Evolutionary conservation across 768 basidiomycete genomes (phyloP), one percentile per base, ranked within the genome.

Genomic region (Collybiopsis confluens): DNA sequence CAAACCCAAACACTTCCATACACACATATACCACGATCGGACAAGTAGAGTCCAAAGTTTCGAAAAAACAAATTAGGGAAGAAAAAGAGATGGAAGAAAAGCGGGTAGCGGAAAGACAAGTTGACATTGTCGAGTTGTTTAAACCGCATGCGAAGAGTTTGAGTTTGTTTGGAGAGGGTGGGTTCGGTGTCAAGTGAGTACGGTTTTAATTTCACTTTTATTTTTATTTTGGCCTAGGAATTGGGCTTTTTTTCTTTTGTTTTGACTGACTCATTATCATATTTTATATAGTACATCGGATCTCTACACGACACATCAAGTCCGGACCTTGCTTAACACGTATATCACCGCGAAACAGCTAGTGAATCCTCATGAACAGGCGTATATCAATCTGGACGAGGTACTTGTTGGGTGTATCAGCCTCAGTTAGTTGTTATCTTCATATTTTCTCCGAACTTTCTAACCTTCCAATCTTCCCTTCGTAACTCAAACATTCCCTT

Each of bases 51-150:
- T 65, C 73, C 4, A 85, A 74, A 64, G 81, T 76, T 33, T 83
- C 82, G 55, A 85, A 80, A 60, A 83, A 74, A 41, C 82, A 79
- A 13, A 74, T 74, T 43, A 68, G 74, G 52, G 82, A 83, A 49
- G 80, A 77, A 42, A 77, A 77, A 45, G 77, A 72, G 54, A 73
- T 72, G 54, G 79, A 71, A 56, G 68, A 62, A 15, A 70, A 70
- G 62, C 73, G 70, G 48, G 74, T 65, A 24, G 73, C 68, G 45
- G 68, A 61, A 13, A 71, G 69, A 37, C 80, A 83, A 58, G 68
- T 92, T 21, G 75, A 71, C 15, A 73, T 93, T 28, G 78, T 66
- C 28, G 89, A 91, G 64, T 58, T 88, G 26, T 93, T 85, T 85
- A 94, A 89, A 60, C 89, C 92, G 9, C 78, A 83, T 62, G 75